Percentiles rank a stretch among this genome's conserved stretches.
These are phyloP conservation scores for Nowakowskiella sp. DNA, from an alignment of 192 early-diverging fungal species.

Conservation along the genomic window DNA sequence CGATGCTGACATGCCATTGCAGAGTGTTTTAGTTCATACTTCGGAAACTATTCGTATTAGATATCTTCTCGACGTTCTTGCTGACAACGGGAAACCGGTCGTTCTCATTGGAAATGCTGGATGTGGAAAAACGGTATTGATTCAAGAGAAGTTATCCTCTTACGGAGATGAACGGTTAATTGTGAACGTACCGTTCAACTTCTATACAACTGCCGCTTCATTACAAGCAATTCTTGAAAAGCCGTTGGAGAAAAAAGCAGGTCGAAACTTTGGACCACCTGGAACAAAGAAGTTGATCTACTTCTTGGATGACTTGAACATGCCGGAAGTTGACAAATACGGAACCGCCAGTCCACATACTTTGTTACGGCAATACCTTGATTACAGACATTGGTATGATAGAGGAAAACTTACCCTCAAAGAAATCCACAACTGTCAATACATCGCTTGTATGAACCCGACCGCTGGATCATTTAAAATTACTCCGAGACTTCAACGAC, in stretches of 20 bases:
- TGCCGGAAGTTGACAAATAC: constrained; percentile 65
- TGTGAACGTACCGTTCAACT: constrained; percentile 62
- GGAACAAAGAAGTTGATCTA: constrained; percentile 58
- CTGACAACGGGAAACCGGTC: constrained; percentile 55
- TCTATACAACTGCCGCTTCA: constrained; percentile 56
- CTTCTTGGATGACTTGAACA: constrained; percentile 61
- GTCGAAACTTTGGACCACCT: constrained; percentile 56
- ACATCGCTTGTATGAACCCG: constrained; percentile 61
- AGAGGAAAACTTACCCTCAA: constrained; percentile 54
- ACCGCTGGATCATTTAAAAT: constrained; percentile 59
- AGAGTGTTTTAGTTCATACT: constrained; percentile 51
- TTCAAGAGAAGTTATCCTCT: constrained; percentile 57
- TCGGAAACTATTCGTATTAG: constrained; percentile 50
- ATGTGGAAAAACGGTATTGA: constrained; percentile 57
- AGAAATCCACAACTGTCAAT: constrained; percentile 63
- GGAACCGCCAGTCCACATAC: constrained; percentile 56
- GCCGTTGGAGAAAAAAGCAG: constrained; percentile 59
- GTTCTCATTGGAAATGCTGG: constrained; percentile 56
- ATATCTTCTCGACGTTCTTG: constrained; percentile 50
- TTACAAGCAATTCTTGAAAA: constrained; percentile 53
- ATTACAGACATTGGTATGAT: constrained; percentile 61
- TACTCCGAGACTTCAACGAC: constrained; percentile 43
- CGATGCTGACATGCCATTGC: constrained; percentile 51
- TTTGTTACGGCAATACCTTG: constrained; percentile 50
- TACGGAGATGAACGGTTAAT: constrained; percentile 51